A percentile compares a stretch with the other conserved stretches of the same genome.
Evolutionary conservation across 2,329 filamentous ascomycete genomes (phyloP).

Genomic region (Monilinia laxa): DNA sequence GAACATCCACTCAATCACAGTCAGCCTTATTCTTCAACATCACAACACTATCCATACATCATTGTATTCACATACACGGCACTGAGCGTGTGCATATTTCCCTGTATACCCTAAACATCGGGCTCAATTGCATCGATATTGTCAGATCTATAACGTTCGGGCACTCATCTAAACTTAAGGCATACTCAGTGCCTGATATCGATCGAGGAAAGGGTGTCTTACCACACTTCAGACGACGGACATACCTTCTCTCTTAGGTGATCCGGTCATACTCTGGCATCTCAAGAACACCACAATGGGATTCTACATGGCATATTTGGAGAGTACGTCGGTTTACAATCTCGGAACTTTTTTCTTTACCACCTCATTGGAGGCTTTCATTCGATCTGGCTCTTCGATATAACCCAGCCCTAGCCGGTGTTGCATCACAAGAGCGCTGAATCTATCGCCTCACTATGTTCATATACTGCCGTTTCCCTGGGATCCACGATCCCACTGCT

Average conservation of each 20-base stretch:
- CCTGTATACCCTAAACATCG: slow-evolving; percentile 48
- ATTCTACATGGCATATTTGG: slow-evolving; percentile 57
- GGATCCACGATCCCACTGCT: slow-evolving; percentile 17
- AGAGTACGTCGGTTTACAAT: slow-evolving; percentile 39
- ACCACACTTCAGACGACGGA: slow-evolving; percentile 35
- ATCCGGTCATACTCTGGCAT: slow-evolving; percentile 29
- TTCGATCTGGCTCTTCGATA: slow-evolving; percentile 28
- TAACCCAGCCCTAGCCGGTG: slow-evolving; percentile 6
- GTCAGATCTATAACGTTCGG: slow-evolving; percentile 29
- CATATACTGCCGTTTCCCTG: slow-evolving; percentile 14
- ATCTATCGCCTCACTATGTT: slow-evolving; percentile 19
- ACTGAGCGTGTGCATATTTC: slow-evolving; percentile 41
- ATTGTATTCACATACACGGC: slow-evolving; percentile 38
- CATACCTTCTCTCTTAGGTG: slow-evolving; percentile 30
- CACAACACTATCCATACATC: slow-evolving; percentile 40
- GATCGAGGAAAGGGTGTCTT: slow-evolving; percentile 30
- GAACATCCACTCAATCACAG: slow-evolving; percentile 39
- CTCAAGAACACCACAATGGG: slow-evolving; percentile 50
- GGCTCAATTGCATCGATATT: slow-evolving; percentile 54
- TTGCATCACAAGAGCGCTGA: slow-evolving; percentile 21
- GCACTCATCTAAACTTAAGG: slow-evolving; percentile 31
- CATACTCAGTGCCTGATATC: slow-evolving; percentile 32
- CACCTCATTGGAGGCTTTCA: slow-evolving; percentile 32
- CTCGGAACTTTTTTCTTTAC: slow-evolving; percentile 28
- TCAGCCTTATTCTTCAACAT: slow-evolving; percentile 41